Evolutionary conservation across 2,329 filamentous ascomycete genomes (phyloP), one percentile per base, ranked within the genome.

Genomic region (Arthrinium puccinioides): DNA sequence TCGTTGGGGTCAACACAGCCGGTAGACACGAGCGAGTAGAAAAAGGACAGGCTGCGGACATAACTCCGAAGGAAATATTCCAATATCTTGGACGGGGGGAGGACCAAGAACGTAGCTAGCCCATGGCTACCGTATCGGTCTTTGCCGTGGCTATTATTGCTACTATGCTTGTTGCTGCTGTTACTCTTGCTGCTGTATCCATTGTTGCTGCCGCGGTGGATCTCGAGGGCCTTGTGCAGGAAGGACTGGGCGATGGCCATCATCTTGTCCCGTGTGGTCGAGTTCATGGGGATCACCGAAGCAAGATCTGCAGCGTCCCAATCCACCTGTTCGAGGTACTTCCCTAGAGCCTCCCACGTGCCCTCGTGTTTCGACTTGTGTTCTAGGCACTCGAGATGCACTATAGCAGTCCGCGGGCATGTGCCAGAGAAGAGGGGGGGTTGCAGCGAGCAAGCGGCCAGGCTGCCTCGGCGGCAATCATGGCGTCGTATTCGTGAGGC

Each of bases 161-260:
- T 49, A 16, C 75, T n/a, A n/a, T n/a, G n/a, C n/a, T n/a, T n/a
- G n/a, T n/a, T n/a, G n/a, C n/a, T n/a, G n/a, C n/a, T n/a, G n/a
- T n/a, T n/a, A n/a, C n/a, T n/a, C n/a, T n/a, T n/a, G n/a, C n/a
- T n/a, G 38, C 57, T 57, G 21, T 56, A 56, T 11, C 52, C 49
- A 37, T 57, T 57, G 21, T 55, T 56, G 11, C 52, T 49, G 18
- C 75, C 68, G 32, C 73, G 70, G 54, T 84, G 80, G 29, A 81
- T 82, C 11, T 83, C 77, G 4, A 84, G 67, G 2, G 82, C 82
- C 50, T 82, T 84, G 57, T 83, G 77, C 8, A 85, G 61, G 53
- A 84, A 84, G 28, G 69, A 75, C 53, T 84, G 81, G 0, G 79
- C 83, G 43, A 84, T 83, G 33, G 79, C 80, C n/a, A 84, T 69